A percentile compares a stretch with the other conserved stretches of the same genome.
phyloP scores from a whole-genome alignment of 1,284 basidiomycete species.

The Dichomitus squalens region DNA sequence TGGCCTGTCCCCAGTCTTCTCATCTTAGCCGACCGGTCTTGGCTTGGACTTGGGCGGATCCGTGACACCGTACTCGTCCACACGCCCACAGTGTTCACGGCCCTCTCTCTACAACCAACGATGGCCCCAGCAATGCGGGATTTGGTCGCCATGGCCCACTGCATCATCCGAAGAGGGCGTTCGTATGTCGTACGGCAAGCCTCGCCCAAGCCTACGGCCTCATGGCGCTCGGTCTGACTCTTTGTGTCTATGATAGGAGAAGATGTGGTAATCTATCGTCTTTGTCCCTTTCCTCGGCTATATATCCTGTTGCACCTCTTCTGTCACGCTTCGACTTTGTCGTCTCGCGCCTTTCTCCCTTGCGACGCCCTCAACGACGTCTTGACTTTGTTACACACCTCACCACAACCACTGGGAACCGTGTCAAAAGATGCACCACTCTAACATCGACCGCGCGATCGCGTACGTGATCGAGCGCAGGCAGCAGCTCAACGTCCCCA shows the following conservation, averaged over 20 bases:
- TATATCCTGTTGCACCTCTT: slow-evolving; percentile 4
- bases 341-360: not conserved
- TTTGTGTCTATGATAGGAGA: slow-evolving; percentile 5
- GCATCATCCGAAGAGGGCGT: too few species aligned
- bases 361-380: not conserved
- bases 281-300: slow-evolving; percentile 15
- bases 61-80: too few species aligned
- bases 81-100: too few species aligned
- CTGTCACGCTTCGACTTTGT: not conserved
- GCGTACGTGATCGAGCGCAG: slow-evolving; percentile 18
- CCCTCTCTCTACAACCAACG: too few species aligned
- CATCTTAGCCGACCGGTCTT: too few species aligned
- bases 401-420: not conserved
- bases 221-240: slow-evolving; percentile 6
- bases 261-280: slow-evolving; percentile 8
- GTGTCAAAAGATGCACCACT: slow-evolving; percentile 5
- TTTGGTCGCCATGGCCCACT: too few species aligned
- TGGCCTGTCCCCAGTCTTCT: too few species aligned
- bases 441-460: slow-evolving; percentile 22
- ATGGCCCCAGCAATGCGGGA: too few species aligned
- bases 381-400: too few species aligned
- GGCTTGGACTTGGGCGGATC: too few species aligned
- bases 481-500: slow-evolving; percentile 18
- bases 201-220: not conserved
- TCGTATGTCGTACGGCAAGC: not conserved